phyloP scores from a whole-genome alignment of 2,329 filamentous ascomycete species.

The Dothideomycetes sp. region DNA sequence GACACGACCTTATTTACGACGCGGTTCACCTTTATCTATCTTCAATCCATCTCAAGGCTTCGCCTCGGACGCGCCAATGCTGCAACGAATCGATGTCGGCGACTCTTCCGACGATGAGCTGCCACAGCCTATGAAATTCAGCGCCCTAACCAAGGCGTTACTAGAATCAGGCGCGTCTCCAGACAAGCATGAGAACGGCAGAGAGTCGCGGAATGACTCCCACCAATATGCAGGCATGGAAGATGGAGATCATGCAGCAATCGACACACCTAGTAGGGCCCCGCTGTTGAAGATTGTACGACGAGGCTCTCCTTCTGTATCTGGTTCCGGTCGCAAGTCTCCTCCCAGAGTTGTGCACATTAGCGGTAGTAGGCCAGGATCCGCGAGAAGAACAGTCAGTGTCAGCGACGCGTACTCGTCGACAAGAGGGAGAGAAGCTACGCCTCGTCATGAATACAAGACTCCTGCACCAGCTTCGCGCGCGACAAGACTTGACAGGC shows the following conservation, averaged over 20 bases:
- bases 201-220: neutral
- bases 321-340: slow-evolving; percentile 16
- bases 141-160: slow-evolving; percentile 79
- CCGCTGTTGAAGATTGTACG: slow-evolving; percentile 24
- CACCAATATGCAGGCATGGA: neutral
- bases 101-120: slow-evolving; percentile 96
- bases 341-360: slow-evolving; percentile 25
- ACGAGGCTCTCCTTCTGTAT: slow-evolving; percentile 17
- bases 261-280: slow-evolving; percentile 24
- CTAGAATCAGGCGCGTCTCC: slow-evolving; percentile 46
- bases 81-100: slow-evolving; percentile 45
- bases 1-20: slow-evolving; percentile 22
- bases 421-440: slow-evolving; percentile 17
- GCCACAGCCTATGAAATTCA: slow-evolving; percentile 80
- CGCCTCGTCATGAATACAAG: slow-evolving; percentile 22
- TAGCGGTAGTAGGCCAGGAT: slow-evolving; percentile 17
- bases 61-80: slow-evolving; percentile 31
- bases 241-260: neutral
- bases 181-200: slow-evolving; percentile 28
- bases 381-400: slow-evolving; percentile 20
- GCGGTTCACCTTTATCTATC: slow-evolving; percentile 36
- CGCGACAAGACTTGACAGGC: slow-evolving; percentile 17
- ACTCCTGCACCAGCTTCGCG: slow-evolving; percentile 25
- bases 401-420: slow-evolving; percentile 1
- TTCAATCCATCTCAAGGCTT: slow-evolving; percentile 34